Evolutionary conservation across 768 basidiomycete genomes (phyloP).

Genomic region (Boletus sp.): DNA sequence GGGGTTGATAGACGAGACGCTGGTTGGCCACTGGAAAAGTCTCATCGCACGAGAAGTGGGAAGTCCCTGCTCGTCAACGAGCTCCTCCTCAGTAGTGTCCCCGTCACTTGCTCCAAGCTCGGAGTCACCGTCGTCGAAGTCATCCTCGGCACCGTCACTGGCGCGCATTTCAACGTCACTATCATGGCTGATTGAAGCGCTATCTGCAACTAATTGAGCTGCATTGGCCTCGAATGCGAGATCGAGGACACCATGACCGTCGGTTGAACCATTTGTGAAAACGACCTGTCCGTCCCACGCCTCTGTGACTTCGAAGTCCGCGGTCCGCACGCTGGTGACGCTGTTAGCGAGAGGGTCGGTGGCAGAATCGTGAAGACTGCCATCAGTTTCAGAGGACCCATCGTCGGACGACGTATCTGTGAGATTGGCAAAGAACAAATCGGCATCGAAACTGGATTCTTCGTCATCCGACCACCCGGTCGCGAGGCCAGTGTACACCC

Average conservation of each 20-base stretch:
- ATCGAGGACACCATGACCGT: slow-evolving; percentile 54
- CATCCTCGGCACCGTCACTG: slow-evolving; percentile 33
- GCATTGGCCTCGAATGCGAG: slow-evolving; percentile 69
- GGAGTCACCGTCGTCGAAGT: slow-evolving; percentile 44
- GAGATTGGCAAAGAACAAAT: slow-evolving; percentile 80
- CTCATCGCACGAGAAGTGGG: slow-evolving; percentile 76
- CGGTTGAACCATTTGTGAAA: slow-evolving; percentile 62
- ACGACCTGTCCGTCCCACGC: slow-evolving; percentile 76
- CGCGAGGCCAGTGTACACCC: slow-evolving; percentile 59
- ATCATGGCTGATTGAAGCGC: slow-evolving; percentile 47
- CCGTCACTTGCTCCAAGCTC: slow-evolving; percentile 58
- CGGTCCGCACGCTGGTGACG: slow-evolving; percentile 35
- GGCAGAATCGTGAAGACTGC: slow-evolving; percentile 38
- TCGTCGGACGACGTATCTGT: slow-evolving; percentile 50
- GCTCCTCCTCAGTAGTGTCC: slow-evolving; percentile 82
- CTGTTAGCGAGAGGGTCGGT: slow-evolving; percentile 25
- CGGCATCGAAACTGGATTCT: slow-evolving; percentile 79
- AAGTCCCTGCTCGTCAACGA: slow-evolving; percentile 71
- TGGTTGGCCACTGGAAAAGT: slow-evolving; percentile 64
- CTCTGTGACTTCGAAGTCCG: slow-evolving; percentile 61
- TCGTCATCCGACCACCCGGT: slow-evolving; percentile 80
- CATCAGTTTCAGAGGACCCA: slow-evolving; percentile 41
- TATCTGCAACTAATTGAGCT: slow-evolving; percentile 48
- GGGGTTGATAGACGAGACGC: slow-evolving; percentile 67
- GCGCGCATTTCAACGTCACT: slow-evolving; percentile 51